Evolutionary conservation across 257 asterid genomes (phyloP).

Genomic region (Eucommia ulmoides): DNA sequence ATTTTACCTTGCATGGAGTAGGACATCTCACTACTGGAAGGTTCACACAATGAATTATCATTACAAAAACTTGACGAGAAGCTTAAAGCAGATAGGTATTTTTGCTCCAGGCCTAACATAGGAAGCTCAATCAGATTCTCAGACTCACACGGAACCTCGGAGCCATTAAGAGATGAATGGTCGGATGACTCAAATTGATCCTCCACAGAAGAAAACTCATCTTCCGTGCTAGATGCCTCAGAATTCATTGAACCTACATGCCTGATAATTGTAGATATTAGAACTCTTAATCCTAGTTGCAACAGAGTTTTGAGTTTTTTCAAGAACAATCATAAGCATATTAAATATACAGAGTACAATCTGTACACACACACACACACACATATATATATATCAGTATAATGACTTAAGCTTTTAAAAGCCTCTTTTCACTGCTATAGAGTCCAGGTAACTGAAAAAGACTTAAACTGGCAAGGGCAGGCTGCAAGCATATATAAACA

Average conservation of each 20-base stretch:
- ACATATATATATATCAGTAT: not conserved
- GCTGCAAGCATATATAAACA: not conserved
- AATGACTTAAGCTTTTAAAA: not conserved
- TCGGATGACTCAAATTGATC: conserved; percentile 58
- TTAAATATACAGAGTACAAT: no score
- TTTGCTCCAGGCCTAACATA: conserved; percentile 19
- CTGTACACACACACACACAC: no score
- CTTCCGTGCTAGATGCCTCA: conserved; percentile 31
- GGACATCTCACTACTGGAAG: conserved; percentile 20
- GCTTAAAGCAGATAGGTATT: conserved; percentile 60
- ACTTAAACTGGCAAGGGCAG: no score
- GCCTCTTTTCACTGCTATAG: not conserved
- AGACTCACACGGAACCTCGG: conserved; percentile 42
- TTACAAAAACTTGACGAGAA: conserved; percentile 32
- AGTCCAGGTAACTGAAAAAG: not conserved
- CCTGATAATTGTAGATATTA: conserved; percentile 28
- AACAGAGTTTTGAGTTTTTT: no score
- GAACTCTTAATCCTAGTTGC: conserved; percentile 10
- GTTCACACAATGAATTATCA: conserved; percentile 24
- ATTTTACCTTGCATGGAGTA: conserved; percentile 18
- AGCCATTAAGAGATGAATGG: conserved; percentile 44
- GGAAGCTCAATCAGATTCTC: conserved; percentile 19
- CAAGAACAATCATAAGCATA: no score
- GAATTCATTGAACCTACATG: conserved; percentile 16
- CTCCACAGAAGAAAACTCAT: conserved; percentile 39